Conservation (phyloP, 2,329 filamentous ascomycete species). For the Rhynchosporium agropyri region DNA sequence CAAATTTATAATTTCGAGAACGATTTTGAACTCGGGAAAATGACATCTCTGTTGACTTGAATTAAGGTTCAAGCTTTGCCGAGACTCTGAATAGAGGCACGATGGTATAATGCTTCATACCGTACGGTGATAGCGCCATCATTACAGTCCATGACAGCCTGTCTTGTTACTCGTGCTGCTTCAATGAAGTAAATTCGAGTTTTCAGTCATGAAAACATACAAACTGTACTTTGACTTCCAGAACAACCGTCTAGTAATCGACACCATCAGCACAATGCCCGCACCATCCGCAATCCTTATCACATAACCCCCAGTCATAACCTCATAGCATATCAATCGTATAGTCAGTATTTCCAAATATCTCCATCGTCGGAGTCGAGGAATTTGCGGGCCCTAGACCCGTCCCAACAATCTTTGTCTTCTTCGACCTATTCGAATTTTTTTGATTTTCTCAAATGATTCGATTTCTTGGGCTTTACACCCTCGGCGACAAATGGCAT, state of each 20-base stretch:
- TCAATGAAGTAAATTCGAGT: too few species aligned
- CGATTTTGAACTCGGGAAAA: too few species aligned
- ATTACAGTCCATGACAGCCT: too few species aligned
- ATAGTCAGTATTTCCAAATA: neutral
- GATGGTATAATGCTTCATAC: too few species aligned
- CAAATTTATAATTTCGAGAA: too few species aligned
- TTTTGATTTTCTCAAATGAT: neutral
- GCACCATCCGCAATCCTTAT: conserved; percentile 1
- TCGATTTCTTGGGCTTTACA: neutral
- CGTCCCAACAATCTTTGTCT: neutral
- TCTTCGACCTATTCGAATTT: neutral
- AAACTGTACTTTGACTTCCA: too few species aligned
- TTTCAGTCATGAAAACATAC: too few species aligned
- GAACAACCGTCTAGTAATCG: neutral
- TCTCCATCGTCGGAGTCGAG: neutral
- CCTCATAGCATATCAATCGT: neutral
- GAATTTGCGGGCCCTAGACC: neutral
- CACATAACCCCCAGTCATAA: neutral
- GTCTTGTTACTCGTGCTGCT: too few species aligned
- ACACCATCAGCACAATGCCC: neutral
- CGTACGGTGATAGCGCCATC: too few species aligned
- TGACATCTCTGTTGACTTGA: too few species aligned
- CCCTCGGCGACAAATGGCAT: neutral
- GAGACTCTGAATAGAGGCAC: too few species aligned
- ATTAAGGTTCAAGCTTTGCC: too few species aligned